Base-by-base conservation (phyloP, 139 green algal species). In the Tetradesmus obliquus region DNA sequence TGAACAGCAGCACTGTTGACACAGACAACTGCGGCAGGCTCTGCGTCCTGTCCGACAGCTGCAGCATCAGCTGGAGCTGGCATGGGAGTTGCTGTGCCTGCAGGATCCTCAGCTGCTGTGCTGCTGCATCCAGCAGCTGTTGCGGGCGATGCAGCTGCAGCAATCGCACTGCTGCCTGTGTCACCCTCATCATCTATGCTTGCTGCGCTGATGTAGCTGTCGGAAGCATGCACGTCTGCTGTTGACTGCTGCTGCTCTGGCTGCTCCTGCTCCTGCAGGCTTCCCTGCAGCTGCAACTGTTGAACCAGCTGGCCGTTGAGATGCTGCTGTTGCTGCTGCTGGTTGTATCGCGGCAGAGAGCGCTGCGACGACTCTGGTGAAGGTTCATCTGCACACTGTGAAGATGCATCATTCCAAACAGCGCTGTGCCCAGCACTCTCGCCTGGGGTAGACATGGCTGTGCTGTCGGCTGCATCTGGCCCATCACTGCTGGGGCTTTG, bases 161-260 rank as follows among this genome's bases (percentile, higher is more conserved):
- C 55, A 71, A 19, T 51, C 19, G 17, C 45, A 7, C 32, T 57
- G 80, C 8, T 58, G 51, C 80, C 15, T 87, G 82, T 45, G 3
- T 83, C 86, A n/a, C 2, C 86, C 32, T 90, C 86, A 71, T 83
- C 53, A 3, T 84, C 69, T 24, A 69, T 19, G 55, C 86, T 90
- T 24, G 71, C 69, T 71, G 86, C 86, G 24, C 86, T 90, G 5
- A 71, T 60, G 60, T 57, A 90, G 54, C 86, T 90, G n/a, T 90
- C 86, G n/a, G 86, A 90, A 13, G 66, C 15, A 60, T 81, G 85
- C 62, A 89, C 12, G 2, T 66, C 71, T 9, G 83, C n/a, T 8
- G 15, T 55, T 7, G 3, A 1, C 32, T 80, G 84, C 24, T 81
- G 15, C 60, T 89, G 84, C 24, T 89, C 32, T 79, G 54, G 6